Percentiles rank a stretch among this genome's conserved stretches.
These are phyloP conservation scores for Rosa hybrid DNA, from an alignment of 331 rosid species.

Conservation along the genomic window DNA sequence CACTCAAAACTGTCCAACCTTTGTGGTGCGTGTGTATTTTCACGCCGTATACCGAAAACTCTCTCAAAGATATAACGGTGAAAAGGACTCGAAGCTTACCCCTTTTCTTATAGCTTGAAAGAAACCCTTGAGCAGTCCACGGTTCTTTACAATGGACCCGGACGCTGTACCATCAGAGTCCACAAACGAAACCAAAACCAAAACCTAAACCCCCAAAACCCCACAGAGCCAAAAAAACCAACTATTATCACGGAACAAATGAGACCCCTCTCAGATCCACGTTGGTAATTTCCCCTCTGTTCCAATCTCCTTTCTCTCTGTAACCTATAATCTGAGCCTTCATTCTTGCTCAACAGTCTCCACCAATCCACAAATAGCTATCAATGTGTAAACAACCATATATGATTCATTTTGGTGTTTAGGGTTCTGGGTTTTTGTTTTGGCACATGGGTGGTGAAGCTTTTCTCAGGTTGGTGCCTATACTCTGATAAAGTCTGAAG, in stretches of 20 bases:
- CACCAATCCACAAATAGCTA: not conserved
- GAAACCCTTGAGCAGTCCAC: conserved; percentile 6
- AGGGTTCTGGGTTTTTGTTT: conserved; percentile 14
- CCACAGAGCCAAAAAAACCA: conserved; percentile 6
- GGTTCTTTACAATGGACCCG: conserved; percentile 19
- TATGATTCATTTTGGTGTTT: conserved; percentile 9
- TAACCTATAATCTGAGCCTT: not conserved
- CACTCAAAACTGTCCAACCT: no score
- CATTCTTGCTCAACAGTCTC: not conserved
- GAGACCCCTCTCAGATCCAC: conserved; percentile 12
- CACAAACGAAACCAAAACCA: conserved; percentile 17
- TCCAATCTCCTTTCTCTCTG: conserved; percentile 1
- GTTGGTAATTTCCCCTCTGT: not conserved
- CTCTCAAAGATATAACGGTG: no score
- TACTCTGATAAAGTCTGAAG: not conserved
- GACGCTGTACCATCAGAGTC: conserved; percentile 5
- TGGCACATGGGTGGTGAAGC: conserved; percentile 5
- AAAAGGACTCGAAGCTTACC: no score
- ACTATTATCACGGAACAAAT: not conserved
- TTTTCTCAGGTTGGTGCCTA: conserved; percentile 9
- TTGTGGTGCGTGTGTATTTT: no score
- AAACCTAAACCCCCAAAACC: conserved; percentile 32
- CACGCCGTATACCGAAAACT: no score
- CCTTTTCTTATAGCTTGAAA: no score
- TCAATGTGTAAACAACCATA: not conserved